Percentiles rank a stretch among this genome's conserved stretches.
phyloP scores from a whole-genome alignment of 2,329 filamentous ascomycete species.

The Penicillium palitans region DNA sequence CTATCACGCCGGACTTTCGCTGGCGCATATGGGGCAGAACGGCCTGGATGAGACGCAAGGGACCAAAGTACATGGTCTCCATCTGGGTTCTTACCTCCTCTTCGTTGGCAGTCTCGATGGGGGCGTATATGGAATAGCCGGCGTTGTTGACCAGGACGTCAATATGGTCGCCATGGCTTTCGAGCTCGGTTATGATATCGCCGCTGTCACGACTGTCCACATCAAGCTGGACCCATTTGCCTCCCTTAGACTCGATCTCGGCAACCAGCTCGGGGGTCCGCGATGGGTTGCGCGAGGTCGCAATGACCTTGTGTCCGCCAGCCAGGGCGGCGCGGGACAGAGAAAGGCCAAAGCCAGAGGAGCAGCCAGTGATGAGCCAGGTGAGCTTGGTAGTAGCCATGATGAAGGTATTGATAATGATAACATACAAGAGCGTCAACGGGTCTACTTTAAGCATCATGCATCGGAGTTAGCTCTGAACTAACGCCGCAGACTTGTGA shows the following conservation, averaged over 20 bases:
- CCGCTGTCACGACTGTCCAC: conserved; percentile 8
- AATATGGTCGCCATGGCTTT: conserved; percentile 8
- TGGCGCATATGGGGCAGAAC: conserved; percentile 30
- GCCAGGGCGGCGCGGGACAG: conserved; percentile 23
- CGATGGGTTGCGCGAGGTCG: conserved; percentile 24
- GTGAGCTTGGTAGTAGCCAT: not conserved
- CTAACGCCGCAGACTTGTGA: not conserved
- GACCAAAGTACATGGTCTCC: conserved; percentile 30
- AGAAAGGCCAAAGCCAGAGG: conserved; percentile 23
- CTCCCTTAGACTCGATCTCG: conserved; percentile 18
- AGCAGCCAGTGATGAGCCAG: conserved; percentile 26
- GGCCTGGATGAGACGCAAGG: conserved; percentile 26
- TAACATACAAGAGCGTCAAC: not conserved
- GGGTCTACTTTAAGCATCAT: not conserved
- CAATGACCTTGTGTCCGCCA: conserved; percentile 27
- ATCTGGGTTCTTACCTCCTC: conserved; percentile 24
- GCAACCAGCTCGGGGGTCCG: conserved; percentile 21
- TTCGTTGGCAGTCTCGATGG: conserved; percentile 30
- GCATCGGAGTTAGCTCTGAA: not conserved
- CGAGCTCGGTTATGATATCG: not conserved
- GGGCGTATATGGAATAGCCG: conserved; percentile 23
- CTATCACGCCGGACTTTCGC: conserved; percentile 23
- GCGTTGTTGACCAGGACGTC: conserved; percentile 26
- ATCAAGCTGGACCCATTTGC: conserved; percentile 19
- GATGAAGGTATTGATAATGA: not conserved